Evolutionary conservation across 768 basidiomycete species (phyloP).

Genomic region (Collybia sordida): DNA sequence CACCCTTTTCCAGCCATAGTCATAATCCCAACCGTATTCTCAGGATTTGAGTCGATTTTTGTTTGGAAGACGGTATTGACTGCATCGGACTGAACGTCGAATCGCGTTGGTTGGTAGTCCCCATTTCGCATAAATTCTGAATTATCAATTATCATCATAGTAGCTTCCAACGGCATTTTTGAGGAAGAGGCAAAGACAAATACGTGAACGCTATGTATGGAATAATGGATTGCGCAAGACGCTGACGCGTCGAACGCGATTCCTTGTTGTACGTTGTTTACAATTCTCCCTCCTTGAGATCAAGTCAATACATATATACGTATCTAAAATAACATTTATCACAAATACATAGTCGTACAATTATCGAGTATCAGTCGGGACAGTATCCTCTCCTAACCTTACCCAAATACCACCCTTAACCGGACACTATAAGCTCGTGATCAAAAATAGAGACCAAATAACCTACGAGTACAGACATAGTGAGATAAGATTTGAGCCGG

Average conservation of each 20-base stretch:
- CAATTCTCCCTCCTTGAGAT: too few relatives aligned
- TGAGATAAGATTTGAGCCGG: constrained; percentile 11
- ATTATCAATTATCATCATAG: constrained; percentile 97
- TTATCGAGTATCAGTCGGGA: background rate
- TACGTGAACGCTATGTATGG: too few relatives aligned
- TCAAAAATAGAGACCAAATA: background rate
- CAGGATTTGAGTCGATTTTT: constrained; percentile 95
- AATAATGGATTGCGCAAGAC: constrained; percentile 1
- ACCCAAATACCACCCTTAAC: constrained; percentile 31
- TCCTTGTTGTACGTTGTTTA: background rate
- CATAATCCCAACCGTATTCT: constrained; percentile 97
- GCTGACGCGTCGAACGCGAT: constrained; percentile 35
- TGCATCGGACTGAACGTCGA: constrained; percentile 90
- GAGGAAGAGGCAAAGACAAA: background rate
- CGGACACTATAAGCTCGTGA: background rate
- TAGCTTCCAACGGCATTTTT: constrained; percentile 95
- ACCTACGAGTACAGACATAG: constrained; percentile 12
- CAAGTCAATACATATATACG: too few relatives aligned
- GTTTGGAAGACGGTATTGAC: constrained; percentile 87
- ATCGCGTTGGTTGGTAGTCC: constrained; percentile 84
- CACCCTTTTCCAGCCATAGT: constrained; percentile 97
- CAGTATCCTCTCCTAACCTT: constrained; percentile 21
- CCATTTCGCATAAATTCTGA: constrained; percentile 97
- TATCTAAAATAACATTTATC: too few relatives aligned
- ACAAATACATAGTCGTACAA: too few relatives aligned